Conservation (phyloP, 164 flowering plant genomes). For the Annona squamosa region DNA sequence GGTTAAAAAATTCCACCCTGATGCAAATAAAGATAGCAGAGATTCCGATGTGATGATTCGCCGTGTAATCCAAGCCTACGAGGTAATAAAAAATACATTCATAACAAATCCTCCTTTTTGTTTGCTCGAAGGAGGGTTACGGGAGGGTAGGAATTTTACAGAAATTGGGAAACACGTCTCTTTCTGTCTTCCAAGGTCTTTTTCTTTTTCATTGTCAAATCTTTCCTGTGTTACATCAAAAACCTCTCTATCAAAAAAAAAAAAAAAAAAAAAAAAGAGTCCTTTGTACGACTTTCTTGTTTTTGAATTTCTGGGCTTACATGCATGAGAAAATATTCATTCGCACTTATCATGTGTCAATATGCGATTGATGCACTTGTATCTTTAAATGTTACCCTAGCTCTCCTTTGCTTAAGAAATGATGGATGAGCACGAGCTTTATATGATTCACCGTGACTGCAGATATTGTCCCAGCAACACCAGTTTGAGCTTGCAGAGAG, state of each 20-base stretch:
- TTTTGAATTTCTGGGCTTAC: background rate
- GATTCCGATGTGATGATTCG: slow-evolving; percentile 69
- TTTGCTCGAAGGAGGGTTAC: background rate
- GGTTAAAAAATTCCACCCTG: slow-evolving; percentile 92
- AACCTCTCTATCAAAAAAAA: too few relatives aligned
- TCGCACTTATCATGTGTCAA: background rate
- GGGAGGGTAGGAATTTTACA: too few relatives aligned
- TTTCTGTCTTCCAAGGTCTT: too few relatives aligned
- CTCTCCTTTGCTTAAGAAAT: background rate
- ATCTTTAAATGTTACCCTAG: background rate
- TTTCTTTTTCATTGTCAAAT: too few relatives aligned
- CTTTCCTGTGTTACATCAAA: too few relatives aligned
- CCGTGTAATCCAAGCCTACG: slow-evolving; percentile 69
- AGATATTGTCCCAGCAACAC: slow-evolving; percentile 33
- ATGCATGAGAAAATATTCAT: background rate
- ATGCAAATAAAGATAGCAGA: slow-evolving; percentile 44
- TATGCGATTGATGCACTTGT: background rate
- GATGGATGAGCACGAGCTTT: background rate
- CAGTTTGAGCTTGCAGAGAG: slow-evolving; percentile 33
- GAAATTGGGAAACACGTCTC: too few relatives aligned
- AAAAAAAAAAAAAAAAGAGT: too few relatives aligned
- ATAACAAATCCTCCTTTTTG: background rate
- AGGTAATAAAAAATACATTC: slow-evolving; percentile 34
- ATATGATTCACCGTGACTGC: background rate
- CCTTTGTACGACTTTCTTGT: too few relatives aligned